Conservation (phyloP, 257 asterid genomes). For the Jasminum sambac region DNA sequence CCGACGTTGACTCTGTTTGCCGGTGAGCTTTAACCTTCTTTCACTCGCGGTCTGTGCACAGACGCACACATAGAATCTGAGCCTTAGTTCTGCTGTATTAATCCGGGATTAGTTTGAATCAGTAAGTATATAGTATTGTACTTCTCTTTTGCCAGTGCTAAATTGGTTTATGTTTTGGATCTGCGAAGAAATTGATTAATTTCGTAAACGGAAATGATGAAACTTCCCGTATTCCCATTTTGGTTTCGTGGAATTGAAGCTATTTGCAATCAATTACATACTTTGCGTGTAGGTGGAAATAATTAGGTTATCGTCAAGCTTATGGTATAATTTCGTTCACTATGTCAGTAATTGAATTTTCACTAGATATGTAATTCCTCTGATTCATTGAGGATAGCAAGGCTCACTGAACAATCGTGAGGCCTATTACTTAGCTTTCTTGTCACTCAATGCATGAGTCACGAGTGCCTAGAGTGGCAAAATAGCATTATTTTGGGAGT, state of each 20-base stretch:
- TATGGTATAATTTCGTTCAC: not conserved
- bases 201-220: slow-evolving; percentile 3
- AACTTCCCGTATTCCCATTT: slow-evolving; percentile 10
- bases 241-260: slow-evolving; percentile 12
- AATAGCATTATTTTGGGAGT: not conserved
- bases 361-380: slow-evolving; percentile 18
- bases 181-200: slow-evolving; percentile 15
- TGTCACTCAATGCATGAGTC: slow-evolving; percentile 2
- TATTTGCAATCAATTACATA: slow-evolving; percentile 1
- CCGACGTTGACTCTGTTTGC: slow-evolving; percentile 36
- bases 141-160: slow-evolving; percentile 5
- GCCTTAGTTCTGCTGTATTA: not conserved
- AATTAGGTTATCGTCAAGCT: not conserved
- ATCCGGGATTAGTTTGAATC: not conserved
- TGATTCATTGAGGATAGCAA: not conserved
- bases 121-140: slow-evolving; percentile 5
- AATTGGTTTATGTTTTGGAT: slow-evolving; percentile 19
- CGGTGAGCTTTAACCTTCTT: slow-evolving; percentile 26
- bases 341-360: not conserved
- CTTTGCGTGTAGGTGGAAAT: not conserved
- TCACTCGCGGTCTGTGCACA: not conserved
- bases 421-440: not conserved
- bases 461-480: not conserved
- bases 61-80: not conserved
- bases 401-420: slow-evolving; percentile 1